Percentiles rank a stretch among this genome's conserved stretches.
Conservation (phyloP, 2,329 filamentous ascomycete species). For the Ceratocystis alfenasii region DNA sequence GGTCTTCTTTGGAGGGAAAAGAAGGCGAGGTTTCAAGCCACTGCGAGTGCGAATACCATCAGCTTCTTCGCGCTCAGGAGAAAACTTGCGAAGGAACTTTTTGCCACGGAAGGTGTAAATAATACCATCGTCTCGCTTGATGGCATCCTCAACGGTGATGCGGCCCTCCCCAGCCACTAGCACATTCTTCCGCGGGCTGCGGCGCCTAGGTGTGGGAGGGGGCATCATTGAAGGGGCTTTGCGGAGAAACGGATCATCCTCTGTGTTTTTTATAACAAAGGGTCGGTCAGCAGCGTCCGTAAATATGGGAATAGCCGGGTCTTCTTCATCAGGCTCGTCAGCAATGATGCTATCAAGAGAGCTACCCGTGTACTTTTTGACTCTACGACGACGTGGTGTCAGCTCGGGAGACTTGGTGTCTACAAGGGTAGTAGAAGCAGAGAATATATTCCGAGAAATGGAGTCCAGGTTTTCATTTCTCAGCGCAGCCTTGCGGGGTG, state of each 20-base stretch:
- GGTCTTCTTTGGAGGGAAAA: constrained; percentile 45
- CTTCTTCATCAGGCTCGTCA: constrained; percentile 41
- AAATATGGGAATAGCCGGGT: constrained; percentile 58
- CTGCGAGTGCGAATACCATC: constrained; percentile 44
- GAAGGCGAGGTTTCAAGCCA: constrained; percentile 57
- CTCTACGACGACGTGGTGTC: constrained; percentile 46
- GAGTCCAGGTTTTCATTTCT: constrained; percentile 41
- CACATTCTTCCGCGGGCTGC: constrained; percentile 45
- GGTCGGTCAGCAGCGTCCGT: constrained; percentile 70
- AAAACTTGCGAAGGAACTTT: constrained; percentile 62
- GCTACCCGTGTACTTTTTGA: constrained; percentile 45
- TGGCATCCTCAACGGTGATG: constrained; percentile 50
- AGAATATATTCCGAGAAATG: constrained; percentile 51
- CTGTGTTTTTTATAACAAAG: constrained; percentile 52
- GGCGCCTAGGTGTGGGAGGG: constrained; percentile 31
- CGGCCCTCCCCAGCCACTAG: constrained; percentile 45
- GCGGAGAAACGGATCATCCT: constrained; percentile 61
- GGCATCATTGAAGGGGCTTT: constrained; percentile 29
- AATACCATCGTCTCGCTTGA: constrained; percentile 57
- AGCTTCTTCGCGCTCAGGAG: constrained; percentile 32
- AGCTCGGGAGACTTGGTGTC: constrained; percentile 40
- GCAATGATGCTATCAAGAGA: constrained; percentile 35
- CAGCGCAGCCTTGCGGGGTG: constrained; percentile 52
- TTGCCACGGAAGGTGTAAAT: constrained; percentile 71
- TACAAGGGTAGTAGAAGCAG: background rate